These are phyloP conservation scores for Dothistroma septosporum DNA, from an alignment of 2,329 filamentous ascomycete genomes.

Conservation along the genomic window DNA sequence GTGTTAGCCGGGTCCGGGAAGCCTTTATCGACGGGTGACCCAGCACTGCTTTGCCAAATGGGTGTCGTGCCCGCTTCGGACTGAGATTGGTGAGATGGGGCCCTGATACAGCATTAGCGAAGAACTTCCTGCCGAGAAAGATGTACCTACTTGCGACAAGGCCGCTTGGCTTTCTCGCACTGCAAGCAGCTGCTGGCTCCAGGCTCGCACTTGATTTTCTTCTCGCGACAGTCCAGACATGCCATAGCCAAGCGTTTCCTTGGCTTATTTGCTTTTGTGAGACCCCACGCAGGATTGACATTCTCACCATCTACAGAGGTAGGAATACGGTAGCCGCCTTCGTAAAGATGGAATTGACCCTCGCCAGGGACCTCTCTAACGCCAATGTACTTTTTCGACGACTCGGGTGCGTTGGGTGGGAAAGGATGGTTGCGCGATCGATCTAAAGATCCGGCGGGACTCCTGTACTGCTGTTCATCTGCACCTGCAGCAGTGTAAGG, in stretches of 20 bases:
- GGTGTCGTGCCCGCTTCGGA: slow-evolving; percentile 21
- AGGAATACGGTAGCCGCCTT: slow-evolving; percentile 32
- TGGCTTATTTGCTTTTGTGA: slow-evolving; percentile 90
- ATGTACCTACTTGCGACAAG: slow-evolving; percentile 69
- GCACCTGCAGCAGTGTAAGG: slow-evolving; percentile 23
- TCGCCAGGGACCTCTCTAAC: slow-evolving; percentile 30
- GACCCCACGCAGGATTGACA: slow-evolving; percentile 88
- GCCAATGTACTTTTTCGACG: slow-evolving; percentile 32
- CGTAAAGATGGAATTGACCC: slow-evolving; percentile 32
- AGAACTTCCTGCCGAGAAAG: not conserved
- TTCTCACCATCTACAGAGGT: slow-evolving; percentile 69
- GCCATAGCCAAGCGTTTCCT: slow-evolving; percentile 86
- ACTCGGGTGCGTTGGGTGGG: slow-evolving; percentile 23
- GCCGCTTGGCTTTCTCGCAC: slow-evolving; percentile 83
- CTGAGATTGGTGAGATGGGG: slow-evolving; percentile 26
- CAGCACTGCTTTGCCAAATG: slow-evolving; percentile 23
- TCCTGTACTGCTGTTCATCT: slow-evolving; percentile 24
- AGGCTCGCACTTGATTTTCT: slow-evolving; percentile 96
- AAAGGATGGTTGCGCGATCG: slow-evolving; percentile 16
- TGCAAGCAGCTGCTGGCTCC: slow-evolving; percentile 83
- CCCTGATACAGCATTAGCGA: slow-evolving; percentile 25
- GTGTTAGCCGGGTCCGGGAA: slow-evolving; percentile 18
- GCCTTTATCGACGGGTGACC: slow-evolving; percentile 24
- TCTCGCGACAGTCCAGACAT: slow-evolving; percentile 89
- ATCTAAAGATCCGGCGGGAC: slow-evolving; percentile 15